phyloP scores from a whole-genome alignment of 1,284 basidiomycete species.

The Tausonia pullulans region DNA sequence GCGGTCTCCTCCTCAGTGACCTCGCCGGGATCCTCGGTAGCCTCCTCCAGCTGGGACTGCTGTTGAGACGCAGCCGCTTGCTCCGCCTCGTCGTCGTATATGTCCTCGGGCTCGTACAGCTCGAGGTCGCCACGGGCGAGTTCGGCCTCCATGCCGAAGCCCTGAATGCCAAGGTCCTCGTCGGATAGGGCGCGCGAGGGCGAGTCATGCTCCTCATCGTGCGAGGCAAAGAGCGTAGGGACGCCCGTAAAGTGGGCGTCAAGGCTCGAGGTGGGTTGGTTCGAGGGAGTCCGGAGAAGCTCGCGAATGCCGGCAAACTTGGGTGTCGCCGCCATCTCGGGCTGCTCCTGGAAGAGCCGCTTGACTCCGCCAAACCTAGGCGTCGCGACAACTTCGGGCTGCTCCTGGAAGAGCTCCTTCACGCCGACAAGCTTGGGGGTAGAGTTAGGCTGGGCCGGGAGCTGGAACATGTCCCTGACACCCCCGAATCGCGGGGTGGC shows the following conservation, averaged over 20 bases:
- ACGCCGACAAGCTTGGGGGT: background rate
- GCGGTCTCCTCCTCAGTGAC: background rate
- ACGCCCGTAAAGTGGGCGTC: background rate
- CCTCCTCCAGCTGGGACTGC: background rate
- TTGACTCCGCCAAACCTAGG: background rate
- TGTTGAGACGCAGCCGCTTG: conserved; percentile 5
- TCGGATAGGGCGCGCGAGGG: background rate
- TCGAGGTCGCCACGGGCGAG: background rate
- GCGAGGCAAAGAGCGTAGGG: background rate
- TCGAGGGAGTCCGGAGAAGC: background rate
- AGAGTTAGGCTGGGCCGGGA: background rate
- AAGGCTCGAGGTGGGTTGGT: background rate
- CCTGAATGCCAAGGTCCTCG: background rate
- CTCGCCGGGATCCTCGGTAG: background rate
- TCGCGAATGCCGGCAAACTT: background rate
- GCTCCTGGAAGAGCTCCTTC: background rate
- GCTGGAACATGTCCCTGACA: background rate
- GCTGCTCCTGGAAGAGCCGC: background rate
- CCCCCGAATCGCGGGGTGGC: conserved; percentile 2
- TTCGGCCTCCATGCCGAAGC: background rate
- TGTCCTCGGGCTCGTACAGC: conserved; percentile 10
- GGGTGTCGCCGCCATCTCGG: background rate
- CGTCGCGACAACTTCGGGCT: background rate
- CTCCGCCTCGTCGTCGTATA: conserved; percentile 21
- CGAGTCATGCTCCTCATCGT: background rate